These are phyloP conservation scores for Dioscorea cayenensis DNA, from an alignment of 116 monocot species.

Conservation along the genomic window DNA sequence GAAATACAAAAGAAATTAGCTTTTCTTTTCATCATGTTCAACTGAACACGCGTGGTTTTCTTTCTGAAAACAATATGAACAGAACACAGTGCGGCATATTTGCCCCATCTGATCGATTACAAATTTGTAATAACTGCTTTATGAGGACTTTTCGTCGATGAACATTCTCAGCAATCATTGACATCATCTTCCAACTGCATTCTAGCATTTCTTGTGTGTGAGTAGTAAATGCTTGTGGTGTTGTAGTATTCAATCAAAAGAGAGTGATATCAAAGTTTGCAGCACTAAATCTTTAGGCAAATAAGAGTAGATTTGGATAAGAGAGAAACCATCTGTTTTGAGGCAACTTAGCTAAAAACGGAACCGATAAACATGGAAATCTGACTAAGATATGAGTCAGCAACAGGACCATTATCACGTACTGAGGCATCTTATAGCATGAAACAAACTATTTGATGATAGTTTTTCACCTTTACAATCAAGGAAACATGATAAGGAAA, in stretches of 20 bases:
- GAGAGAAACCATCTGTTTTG: neutral
- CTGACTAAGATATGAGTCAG: neutral
- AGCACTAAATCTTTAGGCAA: neutral
- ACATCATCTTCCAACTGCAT: conserved; percentile 1
- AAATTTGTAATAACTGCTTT: too few relatives aligned
- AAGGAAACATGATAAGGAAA: too few relatives aligned
- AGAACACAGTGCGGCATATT: too few relatives aligned
- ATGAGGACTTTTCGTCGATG: too few relatives aligned
- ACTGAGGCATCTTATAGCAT: neutral
- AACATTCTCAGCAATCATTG: neutral
- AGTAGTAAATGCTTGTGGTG: neutral
- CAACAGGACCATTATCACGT: neutral
- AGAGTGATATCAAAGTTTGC: neutral
- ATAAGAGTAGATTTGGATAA: neutral
- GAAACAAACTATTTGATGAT: too few relatives aligned
- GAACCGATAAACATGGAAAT: neutral
- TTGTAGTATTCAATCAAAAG: conserved; percentile 1
- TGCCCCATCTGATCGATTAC: too few relatives aligned
- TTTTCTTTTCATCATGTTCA: too few relatives aligned
- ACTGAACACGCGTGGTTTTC: too few relatives aligned
- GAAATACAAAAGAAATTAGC: too few relatives aligned
- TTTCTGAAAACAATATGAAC: too few relatives aligned
- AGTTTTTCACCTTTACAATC: too few relatives aligned
- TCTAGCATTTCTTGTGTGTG: neutral
- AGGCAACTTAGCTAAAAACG: neutral